Conservation (phyloP, 257 asterid genomes). For the Gardenia jasminoides region DNA sequence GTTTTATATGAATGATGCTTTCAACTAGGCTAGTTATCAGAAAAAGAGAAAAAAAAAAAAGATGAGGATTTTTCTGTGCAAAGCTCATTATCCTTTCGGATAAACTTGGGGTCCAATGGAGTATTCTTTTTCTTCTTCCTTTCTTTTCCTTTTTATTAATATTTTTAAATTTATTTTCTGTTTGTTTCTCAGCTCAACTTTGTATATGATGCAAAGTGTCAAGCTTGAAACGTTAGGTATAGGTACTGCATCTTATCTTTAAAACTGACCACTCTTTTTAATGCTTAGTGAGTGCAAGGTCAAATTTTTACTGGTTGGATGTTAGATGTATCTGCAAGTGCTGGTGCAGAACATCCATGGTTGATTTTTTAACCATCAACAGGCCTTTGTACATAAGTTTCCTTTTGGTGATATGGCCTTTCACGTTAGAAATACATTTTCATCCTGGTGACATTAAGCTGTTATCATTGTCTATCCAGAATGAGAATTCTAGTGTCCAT, state of each 20-base stretch:
- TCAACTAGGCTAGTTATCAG: conserved; percentile 2
- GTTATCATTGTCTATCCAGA: neutral
- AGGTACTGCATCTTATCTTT: neutral
- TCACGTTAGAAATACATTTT: neutral
- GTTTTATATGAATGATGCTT: neutral
- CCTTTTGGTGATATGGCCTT: neutral
- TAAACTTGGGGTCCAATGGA: neutral
- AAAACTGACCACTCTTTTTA: neutral
- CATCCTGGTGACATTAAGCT: neutral
- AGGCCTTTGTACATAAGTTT: neutral
- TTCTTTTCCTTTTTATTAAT: too few species aligned
- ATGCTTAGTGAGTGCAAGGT: neutral
- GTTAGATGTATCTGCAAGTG: neutral
- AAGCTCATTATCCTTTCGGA: neutral
- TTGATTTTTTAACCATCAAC: neutral
- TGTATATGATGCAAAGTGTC: neutral
- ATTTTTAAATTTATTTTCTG: too few species aligned
- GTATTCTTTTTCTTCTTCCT: neutral
- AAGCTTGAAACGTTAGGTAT: neutral
- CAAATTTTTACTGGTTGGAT: neutral
- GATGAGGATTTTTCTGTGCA: neutral
- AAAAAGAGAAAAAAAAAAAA: too few species aligned
- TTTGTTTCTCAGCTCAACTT: neutral
- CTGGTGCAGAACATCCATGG: conserved; percentile 1
- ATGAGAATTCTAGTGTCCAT: neutral